These are phyloP conservation scores for Diaporthe citriasiana DNA, from an alignment of 2,329 filamentous ascomycete genomes.

Conservation along the genomic window DNA sequence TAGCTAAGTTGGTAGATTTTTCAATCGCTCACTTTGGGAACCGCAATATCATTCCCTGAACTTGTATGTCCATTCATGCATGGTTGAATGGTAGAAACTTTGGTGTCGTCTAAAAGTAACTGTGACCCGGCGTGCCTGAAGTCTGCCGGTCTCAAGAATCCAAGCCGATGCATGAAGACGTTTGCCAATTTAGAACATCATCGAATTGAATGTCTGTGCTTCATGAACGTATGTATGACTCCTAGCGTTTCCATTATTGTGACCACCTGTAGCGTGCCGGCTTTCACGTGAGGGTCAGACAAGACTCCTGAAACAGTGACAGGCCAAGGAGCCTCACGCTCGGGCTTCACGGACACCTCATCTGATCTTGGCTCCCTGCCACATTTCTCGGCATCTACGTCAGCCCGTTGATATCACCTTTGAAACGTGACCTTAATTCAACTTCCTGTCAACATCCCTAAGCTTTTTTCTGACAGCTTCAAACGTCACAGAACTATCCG, in stretches of 20 bases:
- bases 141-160: no score
- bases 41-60: no score
- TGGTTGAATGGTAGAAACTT: no score
- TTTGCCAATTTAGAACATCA: neutral
- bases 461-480: constrained; percentile 2
- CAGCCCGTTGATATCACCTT: neutral
- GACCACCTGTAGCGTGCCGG: neutral
- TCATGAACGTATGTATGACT: neutral
- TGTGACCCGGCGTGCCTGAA: no score
- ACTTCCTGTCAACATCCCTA: neutral
- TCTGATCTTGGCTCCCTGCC: constrained; percentile 23
- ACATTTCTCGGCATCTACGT: constrained; percentile 6
- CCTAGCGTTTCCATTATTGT: no score
- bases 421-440: constrained; percentile 17
- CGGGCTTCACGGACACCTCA: constrained; percentile 14
- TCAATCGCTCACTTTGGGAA: no score
- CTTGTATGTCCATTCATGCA: no score
- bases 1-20: no score
- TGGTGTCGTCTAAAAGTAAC: no score
- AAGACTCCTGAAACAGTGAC: constrained; percentile 15
- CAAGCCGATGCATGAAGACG: neutral
- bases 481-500: neutral
- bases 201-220: neutral
- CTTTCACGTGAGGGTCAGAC: neutral
- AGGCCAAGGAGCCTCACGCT: neutral